Base-by-base conservation (phyloP, 192 early-diverging fungal species). In the Entomortierella chlamydospora region DNA sequence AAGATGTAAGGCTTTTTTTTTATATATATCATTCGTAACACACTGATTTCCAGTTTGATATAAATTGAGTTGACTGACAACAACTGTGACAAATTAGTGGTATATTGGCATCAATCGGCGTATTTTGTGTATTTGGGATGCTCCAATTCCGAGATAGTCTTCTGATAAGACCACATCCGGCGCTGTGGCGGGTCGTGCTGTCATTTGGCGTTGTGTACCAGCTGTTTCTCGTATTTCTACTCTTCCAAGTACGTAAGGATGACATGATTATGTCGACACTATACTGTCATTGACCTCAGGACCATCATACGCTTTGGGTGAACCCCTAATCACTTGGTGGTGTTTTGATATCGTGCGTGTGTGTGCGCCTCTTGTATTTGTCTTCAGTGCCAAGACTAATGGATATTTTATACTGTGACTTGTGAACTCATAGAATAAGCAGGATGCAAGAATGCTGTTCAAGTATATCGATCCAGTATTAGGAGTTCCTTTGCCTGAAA, bases 81-180 rank as follows among this genome's bases (percentile, higher is more conserved):
- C n/a, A 37, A 37, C 34, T 37, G 34, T 37, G 34, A 15, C 37
- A 22, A 3, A 43, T 15, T 47, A 85, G 84, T 43, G 90, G 90
- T 25, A 49, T 85, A 0, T 26, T 81, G 12, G 88, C 88, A 17
- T 72, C 83, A 20, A 68, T 88, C 37, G 68, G 80, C 2, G 81
- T 72, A 12, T 93, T 99, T 74, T 83, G 95, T 4, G 83, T 96
- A 22, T 92, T 95, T 66, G 96, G 95, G 1, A 89, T 96, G 78
- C 83, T 97, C 8, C 89, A 95, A 78, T 97, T 99, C 80, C 87
- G 93, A 13, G 96, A 99, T 79, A 96, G 97, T 22, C 96, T 96
- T 11, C 95, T 99, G 67, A 87, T 99, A 45, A 84, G 96, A 49
- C 97, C 97, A 8, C 96, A 97, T 71, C 93, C 94, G 25, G 95